These are phyloP conservation scores for Orbilia blumenaviensis DNA, from an alignment of 2,329 filamentous ascomycete genomes.

Conservation along the genomic window DNA sequence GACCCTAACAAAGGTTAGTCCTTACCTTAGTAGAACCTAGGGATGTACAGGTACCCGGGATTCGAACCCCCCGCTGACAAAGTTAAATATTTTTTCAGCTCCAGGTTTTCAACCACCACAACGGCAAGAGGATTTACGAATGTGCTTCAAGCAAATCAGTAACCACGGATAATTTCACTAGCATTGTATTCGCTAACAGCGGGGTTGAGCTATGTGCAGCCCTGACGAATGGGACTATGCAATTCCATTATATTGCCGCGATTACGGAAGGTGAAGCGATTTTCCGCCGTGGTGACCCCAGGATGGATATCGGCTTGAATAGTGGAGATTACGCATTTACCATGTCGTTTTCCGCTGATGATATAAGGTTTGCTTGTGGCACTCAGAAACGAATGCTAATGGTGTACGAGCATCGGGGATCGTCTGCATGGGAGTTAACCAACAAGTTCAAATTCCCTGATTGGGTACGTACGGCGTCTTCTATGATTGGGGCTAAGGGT, in stretches of 20 bases:
- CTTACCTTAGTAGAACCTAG: not conserved
- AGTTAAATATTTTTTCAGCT: not conserved
- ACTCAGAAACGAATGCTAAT: conserved; percentile 50
- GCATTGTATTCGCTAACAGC: conserved; percentile 37
- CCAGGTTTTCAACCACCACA: conserved; percentile 50
- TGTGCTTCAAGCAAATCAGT: conserved; percentile 40
- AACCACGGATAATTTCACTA: conserved; percentile 44
- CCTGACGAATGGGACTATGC: conserved; percentile 41
- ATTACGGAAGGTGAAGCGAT: conserved; percentile 30
- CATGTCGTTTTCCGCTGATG: conserved; percentile 46
- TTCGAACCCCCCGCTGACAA: not conserved
- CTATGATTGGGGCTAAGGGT: not conserved
- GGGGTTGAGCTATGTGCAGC: conserved; percentile 38
- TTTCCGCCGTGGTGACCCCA: conserved; percentile 38
- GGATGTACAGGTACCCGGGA: not conserved
- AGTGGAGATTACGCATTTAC: conserved; percentile 49
- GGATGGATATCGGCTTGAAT: conserved; percentile 41
- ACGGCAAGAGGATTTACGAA: conserved; percentile 41
- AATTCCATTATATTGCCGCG: conserved; percentile 48
- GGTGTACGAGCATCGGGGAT: conserved; percentile 34
- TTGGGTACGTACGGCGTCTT: conserved; percentile 29
- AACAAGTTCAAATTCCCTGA: conserved; percentile 53
- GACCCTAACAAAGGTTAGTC: conserved; percentile 47
- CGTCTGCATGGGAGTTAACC: conserved; percentile 33
- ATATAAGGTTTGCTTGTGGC: conserved; percentile 48